phyloP scores from a whole-genome alignment of 2,329 filamentous ascomycete species.

The Diaporthe sp. region DNA sequence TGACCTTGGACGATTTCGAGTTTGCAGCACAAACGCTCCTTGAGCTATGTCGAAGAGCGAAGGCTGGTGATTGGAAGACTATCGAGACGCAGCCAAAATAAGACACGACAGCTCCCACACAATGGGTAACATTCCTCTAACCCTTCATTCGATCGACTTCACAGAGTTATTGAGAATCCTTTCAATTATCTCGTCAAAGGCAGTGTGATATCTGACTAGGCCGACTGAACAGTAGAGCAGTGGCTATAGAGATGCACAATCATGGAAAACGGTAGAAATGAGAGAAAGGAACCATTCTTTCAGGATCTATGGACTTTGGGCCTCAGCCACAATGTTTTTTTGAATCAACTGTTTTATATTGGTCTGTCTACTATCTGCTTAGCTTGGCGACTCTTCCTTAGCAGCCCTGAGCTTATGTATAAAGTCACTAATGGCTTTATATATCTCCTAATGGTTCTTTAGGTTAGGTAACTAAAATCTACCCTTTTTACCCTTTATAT shows the following conservation, averaged over 20 bases:
- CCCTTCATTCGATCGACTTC: neutral
- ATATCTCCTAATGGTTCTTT: no score
- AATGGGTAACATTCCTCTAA: neutral
- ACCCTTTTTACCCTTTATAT: no score
- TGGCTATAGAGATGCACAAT: neutral
- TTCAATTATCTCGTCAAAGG: neutral
- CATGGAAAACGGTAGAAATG: neutral
- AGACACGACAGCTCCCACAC: neutral
- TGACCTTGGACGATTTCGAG: slow-evolving; percentile 75
- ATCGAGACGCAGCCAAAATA: neutral
- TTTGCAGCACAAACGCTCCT: slow-evolving; percentile 66
- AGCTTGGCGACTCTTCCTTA: no score
- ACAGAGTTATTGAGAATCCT: no score
- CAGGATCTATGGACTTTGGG: neutral
- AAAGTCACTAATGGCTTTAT: no score
- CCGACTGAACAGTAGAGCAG: neutral
- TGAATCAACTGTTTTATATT: no score
- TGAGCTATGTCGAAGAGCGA: slow-evolving; percentile 39
- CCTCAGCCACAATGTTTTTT: no score
- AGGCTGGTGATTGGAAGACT: slow-evolving; percentile 12
- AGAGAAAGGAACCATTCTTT: neutral
- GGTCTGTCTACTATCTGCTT: no score
- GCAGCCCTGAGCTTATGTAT: no score
- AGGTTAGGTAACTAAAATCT: no score
- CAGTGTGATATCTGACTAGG: neutral